A percentile compares a stretch with the other conserved stretches of the same genome.
Evolutionary conservation across 257 asterid species (phyloP).

Genomic region (Paraleonurus japonicus): DNA sequence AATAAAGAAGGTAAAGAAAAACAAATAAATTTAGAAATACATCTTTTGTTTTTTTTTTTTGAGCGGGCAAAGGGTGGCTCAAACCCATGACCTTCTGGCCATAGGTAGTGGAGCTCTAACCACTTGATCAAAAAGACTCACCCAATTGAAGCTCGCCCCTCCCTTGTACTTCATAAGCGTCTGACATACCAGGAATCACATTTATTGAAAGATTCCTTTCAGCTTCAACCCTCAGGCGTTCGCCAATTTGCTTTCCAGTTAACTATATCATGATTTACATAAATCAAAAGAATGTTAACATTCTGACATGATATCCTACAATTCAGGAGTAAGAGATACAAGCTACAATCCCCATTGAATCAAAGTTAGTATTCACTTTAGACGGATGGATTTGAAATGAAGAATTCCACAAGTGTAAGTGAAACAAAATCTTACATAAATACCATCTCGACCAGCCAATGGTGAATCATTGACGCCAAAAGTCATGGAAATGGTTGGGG

Average conservation of each 20-base stretch:
- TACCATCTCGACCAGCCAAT: constrained; percentile 96
- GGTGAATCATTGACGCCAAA: constrained; percentile 98
- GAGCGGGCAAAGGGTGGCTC: no score
- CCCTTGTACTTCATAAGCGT: constrained; percentile 98
- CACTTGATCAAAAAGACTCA: constrained; percentile 36
- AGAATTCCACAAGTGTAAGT: constrained; percentile 1
- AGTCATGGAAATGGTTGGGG: constrained; percentile 99
- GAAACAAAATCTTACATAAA: constrained; percentile 56
- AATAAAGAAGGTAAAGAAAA: not conserved
- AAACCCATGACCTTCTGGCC: no score
- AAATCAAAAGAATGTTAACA: constrained; percentile 22
- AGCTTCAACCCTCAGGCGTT: constrained; percentile 88
- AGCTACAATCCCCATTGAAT: constrained; percentile 3
- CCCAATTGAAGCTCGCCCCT: constrained; percentile 99
- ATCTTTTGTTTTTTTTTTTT: no score
- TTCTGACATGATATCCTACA: constrained; percentile 7
- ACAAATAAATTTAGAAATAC: constrained; percentile 10
- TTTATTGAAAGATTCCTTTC: constrained; percentile 95
- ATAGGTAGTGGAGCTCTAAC: no score
- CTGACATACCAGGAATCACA: constrained; percentile 85
- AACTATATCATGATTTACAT: constrained; percentile 51
- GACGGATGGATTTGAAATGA: not conserved
- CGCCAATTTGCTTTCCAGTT: constrained; percentile 97
- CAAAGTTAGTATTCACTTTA: constrained; percentile 15
- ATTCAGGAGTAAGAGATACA: constrained; percentile 10